These are phyloP conservation scores for Septoria linicola DNA, from an alignment of 2,329 filamentous ascomycete species.

Conservation along the genomic window DNA sequence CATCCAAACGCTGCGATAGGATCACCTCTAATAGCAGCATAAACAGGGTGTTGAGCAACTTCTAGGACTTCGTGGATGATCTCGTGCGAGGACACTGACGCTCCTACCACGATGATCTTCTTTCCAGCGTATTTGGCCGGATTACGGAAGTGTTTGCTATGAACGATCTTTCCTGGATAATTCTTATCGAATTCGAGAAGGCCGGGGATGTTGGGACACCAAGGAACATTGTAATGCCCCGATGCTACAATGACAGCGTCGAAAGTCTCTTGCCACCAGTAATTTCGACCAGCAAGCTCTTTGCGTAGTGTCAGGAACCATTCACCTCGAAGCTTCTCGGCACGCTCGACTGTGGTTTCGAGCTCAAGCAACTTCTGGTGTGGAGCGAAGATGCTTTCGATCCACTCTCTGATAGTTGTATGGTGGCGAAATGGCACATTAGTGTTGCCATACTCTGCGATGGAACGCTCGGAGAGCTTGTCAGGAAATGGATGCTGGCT, in stretches of 20 bases:
- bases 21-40: conserved; percentile 1
- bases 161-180: not conserved
- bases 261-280: conserved; percentile 6
- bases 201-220: conserved; percentile 2
- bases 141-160: conserved; percentile 2
- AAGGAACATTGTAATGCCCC: conserved; percentile 4
- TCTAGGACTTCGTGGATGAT: conserved; percentile 5
- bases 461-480: not conserved
- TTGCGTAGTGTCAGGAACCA: conserved; percentile 1
- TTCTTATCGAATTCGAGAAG: not conserved
- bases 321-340: not conserved
- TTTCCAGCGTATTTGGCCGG: not conserved
- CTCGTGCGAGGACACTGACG: conserved; percentile 1
- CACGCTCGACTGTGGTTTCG: conserved; percentile 4
- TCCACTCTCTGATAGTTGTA: not conserved
- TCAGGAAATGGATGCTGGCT: not conserved
- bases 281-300: not conserved
- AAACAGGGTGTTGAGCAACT: not conserved
- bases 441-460: not conserved
- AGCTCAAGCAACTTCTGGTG: not conserved
- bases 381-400: not conserved
- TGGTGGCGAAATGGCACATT: conserved; percentile 1
- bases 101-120: conserved; percentile 5
- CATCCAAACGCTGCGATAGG: conserved; percentile 1
- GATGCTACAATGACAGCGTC: conserved; percentile 1